Conservation (phyloP, 208 protist genomes). For the Angomonas ambiguus region DNA sequence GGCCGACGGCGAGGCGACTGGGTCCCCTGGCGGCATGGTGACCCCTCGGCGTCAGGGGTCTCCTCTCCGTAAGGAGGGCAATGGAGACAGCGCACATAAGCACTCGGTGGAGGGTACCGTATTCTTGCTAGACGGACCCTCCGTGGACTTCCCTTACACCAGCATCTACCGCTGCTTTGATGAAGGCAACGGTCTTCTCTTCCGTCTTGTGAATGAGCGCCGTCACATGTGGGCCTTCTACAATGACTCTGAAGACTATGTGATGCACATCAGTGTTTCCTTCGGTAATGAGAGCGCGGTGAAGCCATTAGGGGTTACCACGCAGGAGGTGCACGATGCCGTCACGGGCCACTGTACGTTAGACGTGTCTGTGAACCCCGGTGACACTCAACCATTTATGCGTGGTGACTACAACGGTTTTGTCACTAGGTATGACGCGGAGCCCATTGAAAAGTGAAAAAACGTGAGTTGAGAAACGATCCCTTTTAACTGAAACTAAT, state of each 20-base stretch:
- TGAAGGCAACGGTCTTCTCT: slow-evolving; percentile 62
- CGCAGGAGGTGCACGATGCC: slow-evolving; percentile 24
- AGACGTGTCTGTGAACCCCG: slow-evolving; percentile 36
- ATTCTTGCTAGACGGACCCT: slow-evolving; percentile 32
- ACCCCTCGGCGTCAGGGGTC: not conserved
- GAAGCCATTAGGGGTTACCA: slow-evolving; percentile 33
- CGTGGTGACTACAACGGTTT: slow-evolving; percentile 74
- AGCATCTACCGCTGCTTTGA: slow-evolving; percentile 66
- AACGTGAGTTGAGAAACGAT: too few species aligned
- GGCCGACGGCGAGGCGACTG: not conserved
- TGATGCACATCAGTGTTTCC: slow-evolving; percentile 52
- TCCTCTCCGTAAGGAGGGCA: not conserved
- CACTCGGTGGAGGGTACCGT: slow-evolving; percentile 12
- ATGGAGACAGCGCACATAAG: slow-evolving; percentile 9
- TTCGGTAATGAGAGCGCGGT: slow-evolving; percentile 63
- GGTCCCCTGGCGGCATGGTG: not conserved
- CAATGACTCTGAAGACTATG: slow-evolving; percentile 66
- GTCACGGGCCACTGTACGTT: slow-evolving; percentile 45
- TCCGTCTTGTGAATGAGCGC: slow-evolving; percentile 57
- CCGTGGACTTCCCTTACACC: slow-evolving; percentile 31
- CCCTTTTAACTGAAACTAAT: too few species aligned
- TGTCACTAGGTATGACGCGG: slow-evolving; percentile 39
- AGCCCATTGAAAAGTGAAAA: slow-evolving; percentile 10
- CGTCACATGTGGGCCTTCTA: slow-evolving; percentile 70
- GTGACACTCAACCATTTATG: slow-evolving; percentile 65